Percentiles rank a stretch among this genome's conserved stretches.
Evolutionary conservation across 345 rosid species (phyloP).

Genomic region (Carallia pectinifolia): DNA sequence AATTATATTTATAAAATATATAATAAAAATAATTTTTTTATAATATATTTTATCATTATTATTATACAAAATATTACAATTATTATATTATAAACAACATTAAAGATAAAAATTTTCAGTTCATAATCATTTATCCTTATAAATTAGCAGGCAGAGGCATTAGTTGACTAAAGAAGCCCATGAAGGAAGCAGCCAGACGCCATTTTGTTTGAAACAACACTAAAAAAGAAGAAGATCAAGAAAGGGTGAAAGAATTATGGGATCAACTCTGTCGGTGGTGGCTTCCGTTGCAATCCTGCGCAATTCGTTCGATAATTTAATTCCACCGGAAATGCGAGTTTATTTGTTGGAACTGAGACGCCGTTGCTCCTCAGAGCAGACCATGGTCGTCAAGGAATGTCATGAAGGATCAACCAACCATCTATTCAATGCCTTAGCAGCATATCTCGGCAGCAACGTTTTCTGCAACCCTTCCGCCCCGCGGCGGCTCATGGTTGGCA

Average conservation of each 20-base stretch:
- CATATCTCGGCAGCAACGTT: constrained; percentile 32
- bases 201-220: too few species aligned
- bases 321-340: constrained; percentile 32
- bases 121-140: too few species aligned
- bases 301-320: constrained; percentile 22
- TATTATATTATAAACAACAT: too few species aligned
- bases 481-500: constrained; percentile 34
- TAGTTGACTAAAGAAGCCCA: too few species aligned
- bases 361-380: constrained; percentile 33
- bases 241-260: constrained; percentile 7
- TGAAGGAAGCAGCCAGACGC: too few species aligned
- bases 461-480: constrained; percentile 9
- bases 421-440: constrained; percentile 26
- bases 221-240: neutral
- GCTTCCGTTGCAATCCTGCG: constrained; percentile 42
- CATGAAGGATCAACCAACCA: constrained; percentile 38
- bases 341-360: constrained; percentile 20
- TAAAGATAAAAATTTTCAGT: too few species aligned
- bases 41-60: too few species aligned
- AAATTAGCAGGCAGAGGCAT: too few species aligned
- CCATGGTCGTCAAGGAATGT: constrained; percentile 32
- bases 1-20: too few species aligned
- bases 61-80: too few species aligned
- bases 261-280: constrained; percentile 21
- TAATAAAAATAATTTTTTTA: too few species aligned